A percentile compares a stretch with the other conserved stretches of the same genome.
Evolutionary conservation across 2,329 filamentous ascomycete genomes (phyloP).

Genomic region (Aplosporella prunicola): DNA sequence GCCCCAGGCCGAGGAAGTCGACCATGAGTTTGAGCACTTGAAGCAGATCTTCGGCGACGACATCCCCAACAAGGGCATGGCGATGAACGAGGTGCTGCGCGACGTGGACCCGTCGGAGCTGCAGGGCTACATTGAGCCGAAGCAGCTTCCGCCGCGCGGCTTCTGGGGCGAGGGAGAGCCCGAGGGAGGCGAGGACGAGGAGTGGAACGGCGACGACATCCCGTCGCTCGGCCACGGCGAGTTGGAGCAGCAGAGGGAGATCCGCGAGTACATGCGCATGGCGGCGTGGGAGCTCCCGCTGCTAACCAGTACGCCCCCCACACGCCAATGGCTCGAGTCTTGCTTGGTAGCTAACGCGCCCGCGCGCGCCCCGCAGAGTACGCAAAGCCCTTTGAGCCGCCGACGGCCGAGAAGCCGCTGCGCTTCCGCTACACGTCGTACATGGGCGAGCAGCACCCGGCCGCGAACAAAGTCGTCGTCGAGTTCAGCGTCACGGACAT

Average conservation of each 20-base stretch:
- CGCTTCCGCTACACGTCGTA: constrained; percentile 97
- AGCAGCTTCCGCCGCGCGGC: constrained; percentile 11
- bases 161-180: constrained; percentile 29
- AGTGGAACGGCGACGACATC: constrained; percentile 64
- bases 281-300: constrained; percentile 95
- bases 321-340: background rate
- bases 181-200: constrained; percentile 18
- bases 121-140: background rate
- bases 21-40: constrained; percentile 5
- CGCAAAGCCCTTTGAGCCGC: constrained; percentile 69
- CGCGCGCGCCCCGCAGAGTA: constrained; percentile 60
- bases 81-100: constrained; percentile 1
- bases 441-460: constrained; percentile 87
- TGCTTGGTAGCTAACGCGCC: background rate
- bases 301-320: constrained; percentile 61
- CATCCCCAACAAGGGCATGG: constrained; percentile 4
- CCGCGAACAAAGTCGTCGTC: constrained; percentile 86
- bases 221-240: constrained; percentile 75
- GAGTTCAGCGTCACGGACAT: constrained; percentile 75
- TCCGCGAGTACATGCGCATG: constrained; percentile 78
- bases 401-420: constrained; percentile 58
- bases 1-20: background rate
- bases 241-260: constrained; percentile 77
- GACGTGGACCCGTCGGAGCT: constrained; percentile 1
- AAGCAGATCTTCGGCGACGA: constrained; percentile 8